Evolutionary conservation across 73 alveolate genomes (phyloP), one percentile per base, ranked within the genome.

Genomic region (Paramecium caudatum): DNA sequence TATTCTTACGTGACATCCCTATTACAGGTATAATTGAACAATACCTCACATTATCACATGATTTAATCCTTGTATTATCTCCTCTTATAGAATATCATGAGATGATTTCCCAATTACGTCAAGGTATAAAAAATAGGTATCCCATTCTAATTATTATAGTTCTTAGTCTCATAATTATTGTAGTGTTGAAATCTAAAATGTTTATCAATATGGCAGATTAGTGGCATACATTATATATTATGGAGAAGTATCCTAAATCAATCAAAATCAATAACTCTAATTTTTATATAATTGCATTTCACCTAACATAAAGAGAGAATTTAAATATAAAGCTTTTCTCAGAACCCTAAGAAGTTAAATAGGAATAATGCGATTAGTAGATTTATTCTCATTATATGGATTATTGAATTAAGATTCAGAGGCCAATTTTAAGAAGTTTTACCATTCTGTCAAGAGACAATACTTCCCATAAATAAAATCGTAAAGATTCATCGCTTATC

Each of bases 321-420:
- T 19, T 55, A 55, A 55, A 55, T 55, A 55, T 10, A 55, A 55
- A 4, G 17, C 2, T 4, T 55, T 55, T 10, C 3, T 55, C 13
- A 55, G 30, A 55, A 15, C 23, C 30, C 23, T 55, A 3, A 55
- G 17, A 25, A 55, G 17, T 55, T 25, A 55, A 27, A 15, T 55
- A 27, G 80, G 80, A 55, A 25, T 55, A 10, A 55, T 55, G 80
- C 23, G 30, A 55, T 21, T 55, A 10, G 80, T 55, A 3, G 80
- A 55, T 9, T 55, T 55, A 10, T 55, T 55, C 30, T 10, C 46
- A 27, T 21, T 55, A 4, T 55, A 55, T 27, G 80, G 80, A 1
- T 27, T 55, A 23, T 21, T 55, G 7, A 19, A 19, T 0, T 16
- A 55, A 10, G 7, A 25, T 4, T 55, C 80, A 1, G 80, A 55